Evolutionary conservation across 1,284 basidiomycete genomes (phyloP).

Genomic region (Marasmius sp.): DNA sequence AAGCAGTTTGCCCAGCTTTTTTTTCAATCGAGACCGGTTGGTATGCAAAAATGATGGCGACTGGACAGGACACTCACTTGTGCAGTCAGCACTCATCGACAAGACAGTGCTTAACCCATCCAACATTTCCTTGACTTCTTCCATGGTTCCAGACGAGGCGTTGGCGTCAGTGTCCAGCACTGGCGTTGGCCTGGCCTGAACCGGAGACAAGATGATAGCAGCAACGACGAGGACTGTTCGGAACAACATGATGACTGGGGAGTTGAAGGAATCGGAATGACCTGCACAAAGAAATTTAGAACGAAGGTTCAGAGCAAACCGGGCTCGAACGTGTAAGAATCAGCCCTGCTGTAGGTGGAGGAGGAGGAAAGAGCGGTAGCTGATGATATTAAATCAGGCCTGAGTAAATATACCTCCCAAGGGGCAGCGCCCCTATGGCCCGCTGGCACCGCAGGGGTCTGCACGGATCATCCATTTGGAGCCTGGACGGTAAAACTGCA

Average conservation of each 20-base stretch:
- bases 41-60: neutral
- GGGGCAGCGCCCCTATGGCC: neutral
- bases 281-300: neutral
- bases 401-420: neutral
- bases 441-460: too few species aligned
- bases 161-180: neutral
- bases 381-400: neutral
- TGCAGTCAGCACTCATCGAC: neutral
- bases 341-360: neutral
- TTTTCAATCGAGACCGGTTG: neutral
- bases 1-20: neutral
- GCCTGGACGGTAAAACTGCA: too few species aligned
- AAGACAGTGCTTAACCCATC: neutral
- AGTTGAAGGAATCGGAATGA: neutral
- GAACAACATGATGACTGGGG: neutral
- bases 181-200: neutral
- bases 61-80: neutral
- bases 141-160: neutral
- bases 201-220: neutral
- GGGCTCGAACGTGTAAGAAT: neutral
- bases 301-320: neutral
- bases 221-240: neutral
- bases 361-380: neutral
- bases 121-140: neutral
- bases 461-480: too few species aligned